Base-by-base conservation (phyloP, 106 monocot genomes). In the Platanthera zijinensis region DNA sequence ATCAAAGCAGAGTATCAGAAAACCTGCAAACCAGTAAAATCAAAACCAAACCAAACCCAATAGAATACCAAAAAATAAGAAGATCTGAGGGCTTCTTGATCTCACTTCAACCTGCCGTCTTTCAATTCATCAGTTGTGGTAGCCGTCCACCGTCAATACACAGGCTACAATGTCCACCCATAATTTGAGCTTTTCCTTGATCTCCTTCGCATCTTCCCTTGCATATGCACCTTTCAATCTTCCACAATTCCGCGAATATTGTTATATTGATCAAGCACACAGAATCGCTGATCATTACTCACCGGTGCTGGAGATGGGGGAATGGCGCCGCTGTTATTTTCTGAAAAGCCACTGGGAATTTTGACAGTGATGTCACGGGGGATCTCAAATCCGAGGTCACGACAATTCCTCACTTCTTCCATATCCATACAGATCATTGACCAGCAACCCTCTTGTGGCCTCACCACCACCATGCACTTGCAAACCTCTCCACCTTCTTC, bases 331-430 rank as follows among this genome's bases (percentile, higher is more conserved):
- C 76, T 77, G 50, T 63, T 73, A 25, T 47, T 74, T 1, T 63
- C 72, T 7, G 62, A 59, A 4, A 77, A 0, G 3, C 71, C 75
- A 11, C 57, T 18, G 18, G 79, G 75, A 19, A 85, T 79, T 79
- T 85, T 78, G 10, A 85, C 85, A 12, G 81, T 85, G 78, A 82
- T 82, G 15, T 85, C 85, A 13, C 82, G 63, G 6, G 85, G 85
- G 57, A 85, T 74, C 51, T 78, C 22, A n/a, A 85, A 72, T 6
- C 85, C 85, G 30, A 85, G 73, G 17, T 85, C 85, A 9, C 79
- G 67, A 61, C 85, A 85, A 46, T 82, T 82, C 79, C 74, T 78
- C 17, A 85, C 75, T 72, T 85, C 85, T 9, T 79, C 72, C 75
- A 82, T 82, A 51, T 85, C 82, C 85, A 85, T 85, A 21, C 51